Evolutionary conservation across 2,329 filamentous ascomycete species (phyloP), one percentile per base, ranked within the genome.

Genomic region (Fusarium incarnatum): DNA sequence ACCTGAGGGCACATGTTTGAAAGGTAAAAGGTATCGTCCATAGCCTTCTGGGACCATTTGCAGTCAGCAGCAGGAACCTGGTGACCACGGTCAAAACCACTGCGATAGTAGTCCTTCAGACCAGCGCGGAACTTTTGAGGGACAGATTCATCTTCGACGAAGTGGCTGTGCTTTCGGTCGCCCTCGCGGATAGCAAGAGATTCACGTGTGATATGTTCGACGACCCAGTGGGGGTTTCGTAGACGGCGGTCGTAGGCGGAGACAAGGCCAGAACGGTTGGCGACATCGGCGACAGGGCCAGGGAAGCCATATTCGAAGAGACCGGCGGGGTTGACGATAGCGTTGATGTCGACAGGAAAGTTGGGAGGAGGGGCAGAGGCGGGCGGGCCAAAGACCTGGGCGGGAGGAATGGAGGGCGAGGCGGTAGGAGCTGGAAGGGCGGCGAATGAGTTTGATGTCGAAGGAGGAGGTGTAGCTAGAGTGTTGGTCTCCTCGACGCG

Each of bases 1-100:
- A 99, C 96, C 83, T 99, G 96, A 32, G 96, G 96, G 78, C 94
- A 97, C 94, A 99, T 99, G 83, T 99, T 99, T 78, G 88, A 91
- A 59, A 99, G 87, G 77, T 89, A 91, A 78, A 99, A 99, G 4
- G 96, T 99, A 61, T 93, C 93, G 82, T 99, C 90, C 94, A 99
- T 97, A 70, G 96, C 94, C 37, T 88, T 81, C 82, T 99, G 96
- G 68, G 90, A 93, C 94, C 96, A 99, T 83, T 97, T 97, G 60
- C 92, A 93, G 82, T 99, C 96, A 42, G 96, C 96, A 8, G 96
- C 96, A 12, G 96, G 96, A 12, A 98, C 95, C 83, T 99, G 96
- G 83, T 99, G 96, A 66, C 96, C 96, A 40, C 96, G 89, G 81
- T 99, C 96, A 80, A 97, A 99, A 76, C 96, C 96, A 41, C 91